Percentiles rank a stretch among this genome's conserved stretches.
These are phyloP conservation scores for Xylariaceae sp. DNA, from an alignment of 2,329 filamentous ascomycete genomes.

Conservation along the genomic window DNA sequence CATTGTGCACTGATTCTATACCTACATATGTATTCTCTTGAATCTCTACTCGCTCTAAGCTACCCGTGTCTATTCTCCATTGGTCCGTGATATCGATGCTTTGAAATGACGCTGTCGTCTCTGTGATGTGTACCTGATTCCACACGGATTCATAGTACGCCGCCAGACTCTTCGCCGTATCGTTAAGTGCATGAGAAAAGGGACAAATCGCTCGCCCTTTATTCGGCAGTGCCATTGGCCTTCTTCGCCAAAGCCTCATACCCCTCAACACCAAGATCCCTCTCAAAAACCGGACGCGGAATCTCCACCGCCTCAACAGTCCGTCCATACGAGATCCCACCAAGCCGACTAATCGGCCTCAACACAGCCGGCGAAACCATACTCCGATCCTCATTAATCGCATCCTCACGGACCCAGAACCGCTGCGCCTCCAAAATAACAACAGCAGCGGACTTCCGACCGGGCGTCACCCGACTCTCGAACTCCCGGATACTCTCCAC, in stretches of 20 bases:
- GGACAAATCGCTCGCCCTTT: background rate
- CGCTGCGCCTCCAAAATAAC: constrained; percentile 75
- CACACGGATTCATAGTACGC: background rate
- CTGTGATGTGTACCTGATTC: background rate
- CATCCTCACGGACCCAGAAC: constrained; percentile 89
- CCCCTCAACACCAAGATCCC: constrained; percentile 49
- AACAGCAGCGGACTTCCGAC: constrained; percentile 69
- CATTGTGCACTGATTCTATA: background rate
- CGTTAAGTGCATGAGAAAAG: background rate
- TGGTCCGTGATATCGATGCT: background rate
- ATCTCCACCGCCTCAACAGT: constrained; percentile 67
- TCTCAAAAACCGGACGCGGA: constrained; percentile 53
- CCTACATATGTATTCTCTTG: background rate
- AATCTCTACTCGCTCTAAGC: no score
- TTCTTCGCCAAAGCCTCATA: constrained; percentile 50
- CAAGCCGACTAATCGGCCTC: constrained; percentile 69
- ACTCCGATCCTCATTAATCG: constrained; percentile 70
- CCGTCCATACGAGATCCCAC: constrained; percentile 80
- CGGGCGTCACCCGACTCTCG: constrained; percentile 63
- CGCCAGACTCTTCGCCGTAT: no score
- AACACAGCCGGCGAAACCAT: constrained; percentile 71
- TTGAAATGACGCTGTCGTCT: background rate
- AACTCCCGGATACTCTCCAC: constrained; percentile 72
- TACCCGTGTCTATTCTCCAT: no score
- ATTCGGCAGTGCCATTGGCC: constrained; percentile 2